These are phyloP conservation scores for Pythium graminicola DNA, from an alignment of 352 stramenopile genomes.

Conservation along the genomic window DNA sequence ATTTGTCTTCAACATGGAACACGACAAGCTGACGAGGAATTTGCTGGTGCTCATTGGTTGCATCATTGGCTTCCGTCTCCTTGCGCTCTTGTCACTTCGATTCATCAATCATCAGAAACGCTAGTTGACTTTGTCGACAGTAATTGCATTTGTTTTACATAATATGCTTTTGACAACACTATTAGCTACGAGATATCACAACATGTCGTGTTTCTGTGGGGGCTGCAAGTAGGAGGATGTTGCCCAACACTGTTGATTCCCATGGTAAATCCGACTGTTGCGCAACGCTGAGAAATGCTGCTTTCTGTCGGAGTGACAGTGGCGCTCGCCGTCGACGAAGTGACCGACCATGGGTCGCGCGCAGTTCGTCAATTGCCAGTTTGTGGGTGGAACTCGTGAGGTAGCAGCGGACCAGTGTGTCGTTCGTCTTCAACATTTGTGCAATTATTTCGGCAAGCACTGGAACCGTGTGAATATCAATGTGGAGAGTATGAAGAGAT, in stretches of 20 bases:
- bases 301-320: neutral
- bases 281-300: slow-evolving; percentile 2
- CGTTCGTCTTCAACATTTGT: neutral
- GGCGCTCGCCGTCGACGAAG: neutral
- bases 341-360: neutral
- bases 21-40: slow-evolving; percentile 21
- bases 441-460: neutral
- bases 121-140: slow-evolving; percentile 19
- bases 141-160: too few species aligned
- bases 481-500: neutral
- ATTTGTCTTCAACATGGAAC: slow-evolving; percentile 23
- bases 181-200: neutral
- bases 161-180: too few species aligned
- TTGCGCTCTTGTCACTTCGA: slow-evolving; percentile 36
- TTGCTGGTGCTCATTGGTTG: slow-evolving; percentile 17
- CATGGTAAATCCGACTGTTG: neutral
- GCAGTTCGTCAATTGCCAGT: neutral
- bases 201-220: neutral
- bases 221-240: neutral
- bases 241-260: neutral
- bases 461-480: neutral
- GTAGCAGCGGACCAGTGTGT: neutral
- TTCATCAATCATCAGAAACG: slow-evolving; percentile 52
- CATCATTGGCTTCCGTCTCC: slow-evolving; percentile 35
- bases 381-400: neutral